A percentile compares a stretch with the other conserved stretches of the same genome.
Conservation (phyloP, 208 protist genomes). For the Leishmania guyanensis region DNA sequence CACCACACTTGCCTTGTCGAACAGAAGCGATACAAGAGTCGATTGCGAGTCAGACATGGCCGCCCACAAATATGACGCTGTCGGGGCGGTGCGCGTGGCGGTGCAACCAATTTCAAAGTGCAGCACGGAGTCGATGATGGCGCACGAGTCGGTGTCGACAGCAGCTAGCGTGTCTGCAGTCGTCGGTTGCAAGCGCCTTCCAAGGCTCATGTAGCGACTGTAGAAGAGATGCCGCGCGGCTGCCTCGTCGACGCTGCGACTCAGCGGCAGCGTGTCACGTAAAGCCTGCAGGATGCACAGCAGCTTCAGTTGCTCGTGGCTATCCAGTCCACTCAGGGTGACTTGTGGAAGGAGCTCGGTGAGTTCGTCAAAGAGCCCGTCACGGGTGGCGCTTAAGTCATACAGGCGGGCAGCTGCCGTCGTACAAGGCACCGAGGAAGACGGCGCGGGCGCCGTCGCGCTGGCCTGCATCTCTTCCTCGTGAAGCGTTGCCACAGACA, state of each 20-base stretch:
- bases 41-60: constrained; percentile 73
- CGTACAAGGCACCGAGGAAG: not conserved
- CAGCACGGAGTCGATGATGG: constrained; percentile 38
- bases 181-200: constrained; percentile 54
- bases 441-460: not conserved
- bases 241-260: constrained; percentile 69
- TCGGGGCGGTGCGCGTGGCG: constrained; percentile 41
- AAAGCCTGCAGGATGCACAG: constrained; percentile 79
- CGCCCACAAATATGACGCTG: constrained; percentile 57
- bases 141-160: constrained; percentile 9
- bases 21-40: constrained; percentile 45
- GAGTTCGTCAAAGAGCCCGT: constrained; percentile 50
- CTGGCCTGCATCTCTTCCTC: not conserved
- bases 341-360: constrained; percentile 53
- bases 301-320: constrained; percentile 61
- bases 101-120: constrained; percentile 54
- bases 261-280: constrained; percentile 39
- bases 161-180: constrained; percentile 3
- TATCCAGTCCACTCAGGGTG: constrained; percentile 54
- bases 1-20: constrained; percentile 28
- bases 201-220: constrained; percentile 55
- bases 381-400: constrained; percentile 30
- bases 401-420: constrained; percentile 16
- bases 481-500: constrained; percentile 13
- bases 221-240: constrained; percentile 79